Percentiles rank a stretch among this genome's conserved stretches.
Conservation (phyloP, 352 stramenopile species). For the Globisporangium perplexum region DNA sequence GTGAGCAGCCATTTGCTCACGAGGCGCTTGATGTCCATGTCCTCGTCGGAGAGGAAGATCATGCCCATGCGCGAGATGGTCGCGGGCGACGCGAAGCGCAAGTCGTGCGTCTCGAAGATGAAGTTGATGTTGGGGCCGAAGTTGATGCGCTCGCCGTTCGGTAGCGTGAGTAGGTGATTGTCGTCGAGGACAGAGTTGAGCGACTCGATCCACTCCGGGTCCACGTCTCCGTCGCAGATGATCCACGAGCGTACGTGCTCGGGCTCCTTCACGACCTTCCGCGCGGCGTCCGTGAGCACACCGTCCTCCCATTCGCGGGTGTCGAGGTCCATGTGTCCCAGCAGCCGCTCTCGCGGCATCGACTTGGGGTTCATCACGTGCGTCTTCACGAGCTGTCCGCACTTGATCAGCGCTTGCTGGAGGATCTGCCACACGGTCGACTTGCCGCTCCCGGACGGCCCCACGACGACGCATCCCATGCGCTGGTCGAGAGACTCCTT, state of each 20-base stretch:
- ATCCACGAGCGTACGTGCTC: constrained; percentile 91
- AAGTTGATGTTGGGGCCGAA: constrained; percentile 96
- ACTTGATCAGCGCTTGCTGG: constrained; percentile 81
- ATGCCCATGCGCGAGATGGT: constrained; percentile 96
- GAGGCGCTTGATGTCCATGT: constrained; percentile 72
- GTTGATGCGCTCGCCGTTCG: constrained; percentile 95
- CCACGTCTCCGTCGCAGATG: constrained; percentile 94
- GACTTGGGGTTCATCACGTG: constrained; percentile 97
- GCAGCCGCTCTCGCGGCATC: constrained; percentile 88
- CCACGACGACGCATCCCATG: constrained; percentile 94
- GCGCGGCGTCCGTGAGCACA: constrained; percentile 90
- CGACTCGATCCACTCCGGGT: constrained; percentile 96
- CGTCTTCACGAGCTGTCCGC: constrained; percentile 84
- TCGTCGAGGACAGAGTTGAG: constrained; percentile 96
- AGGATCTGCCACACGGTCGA: constrained; percentile 93
- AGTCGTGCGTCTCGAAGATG: constrained; percentile 95
- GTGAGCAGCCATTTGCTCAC: constrained; percentile 81
- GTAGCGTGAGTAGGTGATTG: constrained; percentile 94
- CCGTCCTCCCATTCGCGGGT: constrained; percentile 95
- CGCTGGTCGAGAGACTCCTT: constrained; percentile 94
- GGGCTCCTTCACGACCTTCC: constrained; percentile 89
- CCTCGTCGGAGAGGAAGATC: constrained; percentile 95
- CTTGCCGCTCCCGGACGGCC: constrained; percentile 91
- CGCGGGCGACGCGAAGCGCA: constrained; percentile 93
- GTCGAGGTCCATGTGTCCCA: constrained; percentile 94